Percentiles rank a stretch among this genome's conserved stretches.
Conservation (phyloP, 495 filamentous ascomycete genomes). For the Trichocladium antarcticum region DNA sequence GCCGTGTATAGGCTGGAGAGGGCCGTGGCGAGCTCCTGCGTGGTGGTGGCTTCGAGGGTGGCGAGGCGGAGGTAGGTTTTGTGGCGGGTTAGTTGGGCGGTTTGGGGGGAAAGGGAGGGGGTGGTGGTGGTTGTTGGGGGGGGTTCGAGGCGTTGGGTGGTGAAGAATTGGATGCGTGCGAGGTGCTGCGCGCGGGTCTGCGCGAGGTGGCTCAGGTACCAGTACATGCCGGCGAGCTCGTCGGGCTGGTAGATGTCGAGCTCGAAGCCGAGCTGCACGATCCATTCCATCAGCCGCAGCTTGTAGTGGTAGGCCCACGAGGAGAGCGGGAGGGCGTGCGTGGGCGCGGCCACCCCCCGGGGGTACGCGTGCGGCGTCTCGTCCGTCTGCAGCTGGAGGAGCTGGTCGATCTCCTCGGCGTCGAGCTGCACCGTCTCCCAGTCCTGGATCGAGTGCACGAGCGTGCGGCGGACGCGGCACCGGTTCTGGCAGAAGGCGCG, state of each 20-base stretch:
- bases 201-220: conserved; percentile 55
- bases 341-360: conserved; percentile 21
- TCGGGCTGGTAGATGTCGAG: conserved; percentile 78
- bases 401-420: conserved; percentile 65
- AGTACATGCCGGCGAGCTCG: conserved; percentile 84
- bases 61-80: conserved; percentile 48
- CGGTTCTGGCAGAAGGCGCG: conserved; percentile 80
- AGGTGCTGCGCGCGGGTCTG: conserved; percentile 48
- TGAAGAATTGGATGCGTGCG: conserved; percentile 60
- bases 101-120: conserved; percentile 18
- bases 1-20: conserved; percentile 56
- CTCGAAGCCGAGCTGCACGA: conserved; percentile 92
- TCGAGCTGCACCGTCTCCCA: conserved; percentile 82
- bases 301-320: conserved; percentile 88
- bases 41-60: conserved; percentile 55
- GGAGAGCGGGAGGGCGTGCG: conserved; percentile 56
- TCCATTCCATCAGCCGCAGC: conserved; percentile 71
- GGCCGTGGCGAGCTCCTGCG: conserved; percentile 59
- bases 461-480: conserved; percentile 68
- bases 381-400: conserved; percentile 51
- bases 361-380: conserved; percentile 46
- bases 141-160: conserved; percentile 24
- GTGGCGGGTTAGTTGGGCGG: conserved; percentile 34
- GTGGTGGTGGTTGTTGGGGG: conserved; percentile 8
- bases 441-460: conserved; percentile 69